Evolutionary conservation across 768 basidiomycete species (phyloP).

Genomic region (Leccinum subgranulosum): DNA sequence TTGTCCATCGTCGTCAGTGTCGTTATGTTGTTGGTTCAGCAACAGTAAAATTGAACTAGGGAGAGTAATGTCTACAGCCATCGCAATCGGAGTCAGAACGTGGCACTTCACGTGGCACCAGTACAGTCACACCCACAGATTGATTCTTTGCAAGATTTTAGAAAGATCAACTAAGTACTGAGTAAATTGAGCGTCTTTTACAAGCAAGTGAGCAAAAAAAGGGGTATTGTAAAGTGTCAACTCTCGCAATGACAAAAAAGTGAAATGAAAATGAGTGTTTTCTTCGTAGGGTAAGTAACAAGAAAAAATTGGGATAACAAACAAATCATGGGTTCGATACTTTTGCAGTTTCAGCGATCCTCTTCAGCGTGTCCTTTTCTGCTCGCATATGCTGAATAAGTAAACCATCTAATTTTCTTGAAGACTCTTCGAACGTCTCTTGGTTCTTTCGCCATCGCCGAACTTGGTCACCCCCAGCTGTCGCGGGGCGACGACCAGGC

Average conservation of each 20-base stretch:
- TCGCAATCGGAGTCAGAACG: slow-evolving; percentile 35
- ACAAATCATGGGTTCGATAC: slow-evolving; percentile 27
- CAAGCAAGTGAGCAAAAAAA: slow-evolving; percentile 18
- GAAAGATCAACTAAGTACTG: slow-evolving; percentile 14
- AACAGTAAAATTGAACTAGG: slow-evolving; percentile 8
- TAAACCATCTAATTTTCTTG: slow-evolving; percentile 73
- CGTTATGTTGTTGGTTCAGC: slow-evolving; percentile 7
- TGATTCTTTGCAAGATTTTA: background rate
- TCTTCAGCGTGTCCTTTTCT: slow-evolving; percentile 75
- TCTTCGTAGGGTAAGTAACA: slow-evolving; percentile 17
- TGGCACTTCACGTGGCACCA: slow-evolving; percentile 23
- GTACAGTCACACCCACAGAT: slow-evolving; percentile 8
- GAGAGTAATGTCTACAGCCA: slow-evolving; percentile 12
- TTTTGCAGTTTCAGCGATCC: slow-evolving; percentile 57
- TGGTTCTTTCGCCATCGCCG: slow-evolving; percentile 31
- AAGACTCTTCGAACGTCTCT: slow-evolving; percentile 48
- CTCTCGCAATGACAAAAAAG: slow-evolving; percentile 7
- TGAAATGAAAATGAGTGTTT: background rate
- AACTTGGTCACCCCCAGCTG: slow-evolving; percentile 22
- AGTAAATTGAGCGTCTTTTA: slow-evolving; percentile 26
- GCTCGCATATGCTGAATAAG: slow-evolving; percentile 78
- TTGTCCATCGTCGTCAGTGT: slow-evolving; percentile 23
- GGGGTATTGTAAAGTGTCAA: slow-evolving; percentile 27
- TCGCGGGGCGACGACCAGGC: slow-evolving; percentile 14
- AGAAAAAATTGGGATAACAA: background rate